These are phyloP conservation scores for Penicillium vulpinum DNA, from an alignment of 2,329 filamentous ascomycete genomes.

Conservation along the genomic window DNA sequence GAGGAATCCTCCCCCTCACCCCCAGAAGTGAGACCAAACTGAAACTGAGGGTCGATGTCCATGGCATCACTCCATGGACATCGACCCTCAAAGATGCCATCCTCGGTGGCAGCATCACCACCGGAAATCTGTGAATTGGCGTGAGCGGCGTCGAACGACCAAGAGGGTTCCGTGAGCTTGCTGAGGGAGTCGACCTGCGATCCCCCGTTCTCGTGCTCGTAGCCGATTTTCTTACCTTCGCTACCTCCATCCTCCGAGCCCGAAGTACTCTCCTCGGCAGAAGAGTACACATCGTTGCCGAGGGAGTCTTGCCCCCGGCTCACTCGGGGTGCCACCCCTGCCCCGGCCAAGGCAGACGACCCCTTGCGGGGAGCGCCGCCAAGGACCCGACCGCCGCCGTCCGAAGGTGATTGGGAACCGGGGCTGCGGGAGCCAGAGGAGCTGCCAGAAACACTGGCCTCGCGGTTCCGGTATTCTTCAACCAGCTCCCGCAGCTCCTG, in stretches of 20 bases:
- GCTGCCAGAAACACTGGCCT: constrained; percentile 49
- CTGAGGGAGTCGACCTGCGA: constrained; percentile 24
- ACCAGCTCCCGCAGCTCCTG: constrained; percentile 70
- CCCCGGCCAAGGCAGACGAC: constrained; percentile 81
- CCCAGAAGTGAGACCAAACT: constrained; percentile 26
- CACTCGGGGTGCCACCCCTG: constrained; percentile 70
- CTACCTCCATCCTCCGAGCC: constrained; percentile 14
- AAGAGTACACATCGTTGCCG: constrained; percentile 32
- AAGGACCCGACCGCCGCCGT: constrained; percentile 85
- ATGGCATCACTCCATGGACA: constrained; percentile 32
- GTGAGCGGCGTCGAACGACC: constrained; percentile 41
- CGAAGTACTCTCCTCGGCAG: constrained; percentile 24
- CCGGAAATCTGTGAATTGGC: constrained; percentile 31
- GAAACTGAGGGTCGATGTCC: constrained; percentile 29
- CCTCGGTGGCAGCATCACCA: constrained; percentile 27
- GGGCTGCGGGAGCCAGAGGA: constrained; percentile 37
- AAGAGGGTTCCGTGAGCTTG: constrained; percentile 31
- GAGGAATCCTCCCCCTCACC: constrained; percentile 36
- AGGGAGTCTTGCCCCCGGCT: constrained; percentile 47
- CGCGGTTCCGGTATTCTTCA: constrained; percentile 58
- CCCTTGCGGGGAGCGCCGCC: constrained; percentile 84
- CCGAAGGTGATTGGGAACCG: constrained; percentile 55
- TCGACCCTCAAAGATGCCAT: constrained; percentile 35
- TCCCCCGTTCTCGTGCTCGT: constrained; percentile 24
- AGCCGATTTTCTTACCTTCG: constrained; percentile 38